Conservation (phyloP, 2,329 filamentous ascomycete genomes). For the Cordyceps cateniannulata region DNA sequence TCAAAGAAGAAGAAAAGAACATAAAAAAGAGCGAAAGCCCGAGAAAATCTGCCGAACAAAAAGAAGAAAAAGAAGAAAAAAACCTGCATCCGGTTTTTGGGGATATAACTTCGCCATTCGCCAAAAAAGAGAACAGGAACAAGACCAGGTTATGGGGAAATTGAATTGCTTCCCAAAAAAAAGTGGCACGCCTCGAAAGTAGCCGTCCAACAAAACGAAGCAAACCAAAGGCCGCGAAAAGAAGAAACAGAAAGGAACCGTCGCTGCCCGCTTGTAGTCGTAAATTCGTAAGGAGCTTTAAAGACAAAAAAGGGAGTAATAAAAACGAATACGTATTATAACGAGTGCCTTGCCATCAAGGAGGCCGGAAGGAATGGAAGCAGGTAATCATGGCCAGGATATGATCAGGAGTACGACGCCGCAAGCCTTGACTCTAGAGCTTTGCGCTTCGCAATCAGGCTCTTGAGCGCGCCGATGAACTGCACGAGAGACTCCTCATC, state of each 20-base stretch:
- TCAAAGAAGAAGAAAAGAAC: neutral
- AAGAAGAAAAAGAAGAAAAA: neutral
- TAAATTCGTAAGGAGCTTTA: conserved; percentile 2
- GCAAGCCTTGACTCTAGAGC: conserved; percentile 50
- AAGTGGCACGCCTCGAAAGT: neutral
- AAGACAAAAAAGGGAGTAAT: conserved; percentile 9
- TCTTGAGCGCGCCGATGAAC: conserved; percentile 89
- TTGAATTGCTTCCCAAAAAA: neutral
- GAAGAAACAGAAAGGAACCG: neutral
- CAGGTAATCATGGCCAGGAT: neutral
- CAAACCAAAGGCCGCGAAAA: conserved; percentile 1
- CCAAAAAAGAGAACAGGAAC: neutral
- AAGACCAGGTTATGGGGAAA: neutral
- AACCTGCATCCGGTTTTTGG: neutral
- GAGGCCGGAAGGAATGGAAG: neutral
- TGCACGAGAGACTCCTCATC: conserved; percentile 78
- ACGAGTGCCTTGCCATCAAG: conserved; percentile 1
- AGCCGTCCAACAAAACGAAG: neutral
- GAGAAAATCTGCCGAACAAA: neutral
- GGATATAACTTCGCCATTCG: neutral
- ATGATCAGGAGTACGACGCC: conserved; percentile 15
- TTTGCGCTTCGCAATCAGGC: conserved; percentile 64
- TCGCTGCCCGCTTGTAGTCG: conserved; percentile 7
- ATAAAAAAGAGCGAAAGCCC: neutral
- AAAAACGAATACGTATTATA: neutral